These are phyloP conservation scores for Rhizophagus prolifer DNA, from an alignment of 192 early-diverging fungal species.

Conservation along the genomic window DNA sequence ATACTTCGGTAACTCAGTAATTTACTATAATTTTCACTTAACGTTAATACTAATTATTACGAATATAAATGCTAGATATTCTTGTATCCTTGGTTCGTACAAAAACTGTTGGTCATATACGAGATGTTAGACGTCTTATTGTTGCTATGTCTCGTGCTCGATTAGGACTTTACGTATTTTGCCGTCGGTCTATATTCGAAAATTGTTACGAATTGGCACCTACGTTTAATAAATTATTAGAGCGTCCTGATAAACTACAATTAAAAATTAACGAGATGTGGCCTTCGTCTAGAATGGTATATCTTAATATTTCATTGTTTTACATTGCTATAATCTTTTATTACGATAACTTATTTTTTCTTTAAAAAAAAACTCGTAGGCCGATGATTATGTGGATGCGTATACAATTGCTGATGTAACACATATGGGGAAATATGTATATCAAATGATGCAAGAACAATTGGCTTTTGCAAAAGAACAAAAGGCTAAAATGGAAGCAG, in stretches of 20 bases:
- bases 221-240: conserved; percentile 61
- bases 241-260: conserved; percentile 62
- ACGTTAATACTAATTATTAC: not conserved
- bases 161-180: conserved; percentile 93
- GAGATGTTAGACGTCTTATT: conserved; percentile 89
- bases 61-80: conserved; percentile 53
- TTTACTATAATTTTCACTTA: not conserved
- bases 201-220: conserved; percentile 80
- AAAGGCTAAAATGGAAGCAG: conserved; percentile 35
- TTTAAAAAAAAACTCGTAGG: conserved; percentile 27
- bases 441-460: conserved; percentile 66
- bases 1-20: not conserved
- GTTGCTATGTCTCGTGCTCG: conserved; percentile 94
- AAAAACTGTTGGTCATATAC: conserved; percentile 82
- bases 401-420: conserved; percentile 49
- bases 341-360: not conserved
- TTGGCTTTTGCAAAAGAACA: conserved; percentile 52
- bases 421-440: conserved; percentile 64
- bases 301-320: conserved; percentile 25
- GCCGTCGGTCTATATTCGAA: conserved; percentile 69
- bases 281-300: conserved; percentile 32
- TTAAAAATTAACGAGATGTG: conserved; percentile 57
- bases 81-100: conserved; percentile 94
- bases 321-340: not conserved
- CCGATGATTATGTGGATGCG: conserved; percentile 39